phyloP scores from a whole-genome alignment of 257 asterid genomes.

The Fraxinus cuspidata region DNA sequence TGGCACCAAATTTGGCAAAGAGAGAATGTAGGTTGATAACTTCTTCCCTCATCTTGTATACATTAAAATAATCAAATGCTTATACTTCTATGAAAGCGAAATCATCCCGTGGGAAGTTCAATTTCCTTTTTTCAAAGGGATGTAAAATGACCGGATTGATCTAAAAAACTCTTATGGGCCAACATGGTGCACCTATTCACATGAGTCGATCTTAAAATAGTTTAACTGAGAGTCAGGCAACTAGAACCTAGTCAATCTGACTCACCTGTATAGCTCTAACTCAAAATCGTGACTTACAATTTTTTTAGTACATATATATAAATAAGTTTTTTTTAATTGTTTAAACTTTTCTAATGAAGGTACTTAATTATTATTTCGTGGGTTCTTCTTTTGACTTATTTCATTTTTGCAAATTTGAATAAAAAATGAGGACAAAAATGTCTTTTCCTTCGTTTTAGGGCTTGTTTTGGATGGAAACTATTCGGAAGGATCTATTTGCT shows the following conservation, averaged over 20 bases:
- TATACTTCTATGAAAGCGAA: neutral
- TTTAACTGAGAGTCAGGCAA: too few relatives aligned
- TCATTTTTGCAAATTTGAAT: neutral
- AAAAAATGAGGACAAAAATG: neutral
- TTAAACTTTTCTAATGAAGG: too few relatives aligned
- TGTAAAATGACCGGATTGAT: neutral
- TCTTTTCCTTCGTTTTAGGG: neutral
- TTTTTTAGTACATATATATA: too few relatives aligned
- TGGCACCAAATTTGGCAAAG: neutral
- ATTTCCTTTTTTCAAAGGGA: neutral
- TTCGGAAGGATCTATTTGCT: too few relatives aligned
- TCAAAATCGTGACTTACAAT: neutral
- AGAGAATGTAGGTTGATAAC: neutral
- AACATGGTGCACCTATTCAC: neutral
- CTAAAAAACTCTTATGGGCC: neutral
- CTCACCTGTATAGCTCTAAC: too few relatives aligned
- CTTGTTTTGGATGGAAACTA: neutral
- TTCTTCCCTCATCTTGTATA: neutral
- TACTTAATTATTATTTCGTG: too few relatives aligned
- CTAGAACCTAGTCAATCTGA: too few relatives aligned
- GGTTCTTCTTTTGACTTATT: neutral
- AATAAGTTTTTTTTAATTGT: too few relatives aligned
- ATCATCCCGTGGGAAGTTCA: neutral
- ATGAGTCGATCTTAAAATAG: too few relatives aligned
- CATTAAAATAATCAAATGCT: neutral